Evolutionary conservation across 495 filamentous ascomycete genomes (phyloP).

Genomic region (Penicillium herquei): DNA sequence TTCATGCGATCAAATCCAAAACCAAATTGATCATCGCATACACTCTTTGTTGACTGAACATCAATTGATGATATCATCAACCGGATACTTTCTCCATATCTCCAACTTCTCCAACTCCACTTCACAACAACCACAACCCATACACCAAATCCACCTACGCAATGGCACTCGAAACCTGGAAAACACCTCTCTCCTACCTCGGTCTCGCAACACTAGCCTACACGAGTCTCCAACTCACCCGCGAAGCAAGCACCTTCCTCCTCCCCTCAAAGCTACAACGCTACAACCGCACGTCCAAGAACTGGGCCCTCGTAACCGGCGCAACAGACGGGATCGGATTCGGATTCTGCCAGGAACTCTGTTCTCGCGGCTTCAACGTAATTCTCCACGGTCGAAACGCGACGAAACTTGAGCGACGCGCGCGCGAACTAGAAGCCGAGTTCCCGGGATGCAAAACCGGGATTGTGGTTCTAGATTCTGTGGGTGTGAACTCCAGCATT

Average conservation of each 20-base stretch:
- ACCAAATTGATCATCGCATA: too few species aligned
- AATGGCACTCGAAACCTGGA: conserved; percentile 1
- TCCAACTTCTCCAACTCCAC: not conserved
- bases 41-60: too few species aligned
- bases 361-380: conserved; percentile 55
- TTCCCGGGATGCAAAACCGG: conserved; percentile 29
- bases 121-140: not conserved
- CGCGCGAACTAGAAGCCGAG: conserved; percentile 20
- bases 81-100: not conserved
- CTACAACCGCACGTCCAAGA: conserved; percentile 19
- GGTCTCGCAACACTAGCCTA: conserved; percentile 19
- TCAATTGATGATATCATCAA: conserved; percentile 1
- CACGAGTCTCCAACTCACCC: conserved; percentile 11
- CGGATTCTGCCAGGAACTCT: conserved; percentile 48
- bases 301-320: conserved; percentile 62
- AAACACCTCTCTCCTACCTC: conserved; percentile 12
- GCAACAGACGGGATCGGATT: conserved; percentile 60
- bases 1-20: too few species aligned
- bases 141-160: not conserved
- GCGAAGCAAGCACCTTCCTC: conserved; percentile 22
- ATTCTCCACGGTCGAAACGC: conserved; percentile 54
- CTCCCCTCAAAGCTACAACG: conserved; percentile 14
- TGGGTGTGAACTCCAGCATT: conserved; percentile 8
- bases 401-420: conserved; percentile 39
- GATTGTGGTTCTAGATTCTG: conserved; percentile 35